phyloP scores from a whole-genome alignment of 192 early-diverging fungal species.

The Funneliformis mosseae region DNA sequence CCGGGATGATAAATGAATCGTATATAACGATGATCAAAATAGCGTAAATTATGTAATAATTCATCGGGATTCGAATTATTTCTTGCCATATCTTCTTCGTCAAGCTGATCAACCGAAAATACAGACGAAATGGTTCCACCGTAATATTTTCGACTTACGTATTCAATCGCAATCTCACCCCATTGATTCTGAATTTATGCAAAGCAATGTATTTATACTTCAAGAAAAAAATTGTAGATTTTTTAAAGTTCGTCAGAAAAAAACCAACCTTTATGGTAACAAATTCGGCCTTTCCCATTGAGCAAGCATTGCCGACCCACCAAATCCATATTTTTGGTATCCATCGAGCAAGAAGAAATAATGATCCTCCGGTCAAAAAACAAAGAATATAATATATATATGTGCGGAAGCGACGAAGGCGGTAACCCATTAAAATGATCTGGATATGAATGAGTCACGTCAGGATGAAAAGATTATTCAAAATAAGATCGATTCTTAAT shows the following conservation, averaged over 20 bases:
- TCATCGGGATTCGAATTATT: conserved; percentile 22
- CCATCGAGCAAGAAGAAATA: conserved; percentile 85
- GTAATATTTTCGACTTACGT: conserved; percentile 59
- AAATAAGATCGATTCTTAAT: too few species aligned
- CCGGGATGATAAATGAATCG: conserved; percentile 56
- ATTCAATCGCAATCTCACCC: conserved; percentile 56
- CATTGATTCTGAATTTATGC: conserved; percentile 60
- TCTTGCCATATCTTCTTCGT: conserved; percentile 38
- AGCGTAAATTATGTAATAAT: conserved; percentile 47
- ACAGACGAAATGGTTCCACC: conserved; percentile 70
- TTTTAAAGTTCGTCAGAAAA: neutral
- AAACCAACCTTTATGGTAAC: conserved; percentile 60
- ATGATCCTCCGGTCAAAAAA: conserved; percentile 66
- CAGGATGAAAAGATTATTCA: neutral
- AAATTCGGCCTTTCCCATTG: conserved; percentile 75
- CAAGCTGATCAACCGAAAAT: conserved; percentile 57
- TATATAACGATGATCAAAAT: conserved; percentile 59
- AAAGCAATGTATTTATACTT: neutral
- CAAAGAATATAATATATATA: conserved; percentile 69
- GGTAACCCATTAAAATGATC: conserved; percentile 67
- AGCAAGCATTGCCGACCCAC: conserved; percentile 64
- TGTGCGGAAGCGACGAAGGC: conserved; percentile 46
- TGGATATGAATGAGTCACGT: neutral
- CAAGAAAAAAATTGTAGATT: conserved; percentile 14
- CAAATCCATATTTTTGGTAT: conserved; percentile 73